Conservation (phyloP, 2,329 filamentous ascomycete species). For the Aspergillus udagawae region DNA sequence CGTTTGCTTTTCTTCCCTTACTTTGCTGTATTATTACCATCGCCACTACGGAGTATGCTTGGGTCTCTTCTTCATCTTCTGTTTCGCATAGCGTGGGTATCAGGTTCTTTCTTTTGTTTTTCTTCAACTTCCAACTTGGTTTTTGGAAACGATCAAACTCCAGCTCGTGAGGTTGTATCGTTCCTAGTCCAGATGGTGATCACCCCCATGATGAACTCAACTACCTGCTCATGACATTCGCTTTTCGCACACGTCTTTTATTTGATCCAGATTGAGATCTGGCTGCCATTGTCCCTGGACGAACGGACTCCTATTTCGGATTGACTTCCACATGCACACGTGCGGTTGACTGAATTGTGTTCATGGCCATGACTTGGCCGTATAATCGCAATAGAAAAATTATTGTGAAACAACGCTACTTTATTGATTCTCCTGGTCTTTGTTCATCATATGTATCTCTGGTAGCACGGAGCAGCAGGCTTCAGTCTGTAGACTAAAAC, state of each 20-base stretch:
- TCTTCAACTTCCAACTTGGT: conserved; percentile 1
- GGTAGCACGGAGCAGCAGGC: not conserved
- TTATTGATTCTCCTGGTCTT: not conserved
- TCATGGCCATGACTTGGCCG: not conserved
- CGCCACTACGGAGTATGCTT: not conserved
- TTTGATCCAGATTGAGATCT: not conserved
- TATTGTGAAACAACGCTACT: not conserved
- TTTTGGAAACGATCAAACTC: not conserved
- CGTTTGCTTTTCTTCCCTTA: conserved; percentile 3
- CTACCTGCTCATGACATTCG: not conserved
- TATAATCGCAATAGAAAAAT: not conserved
- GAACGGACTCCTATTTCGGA: not conserved
- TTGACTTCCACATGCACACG: not conserved
- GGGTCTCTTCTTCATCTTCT: conserved; percentile 5
- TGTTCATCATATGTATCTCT: not conserved
- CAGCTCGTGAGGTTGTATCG: not conserved
- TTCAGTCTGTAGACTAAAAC: not conserved
- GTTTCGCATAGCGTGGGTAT: conserved; percentile 32
- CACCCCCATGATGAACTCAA: not conserved
- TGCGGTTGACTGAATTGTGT: not conserved
- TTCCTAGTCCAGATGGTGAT: not conserved
- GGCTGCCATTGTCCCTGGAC: not conserved
- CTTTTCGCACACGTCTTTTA: not conserved
- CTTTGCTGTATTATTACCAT: conserved; percentile 9
- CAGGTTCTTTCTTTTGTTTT: conserved; percentile 9